Evolutionary conservation across 352 stramenopile genomes (phyloP), one percentile per base, ranked within the genome.

Genomic region (Phytophthora multivora): DNA sequence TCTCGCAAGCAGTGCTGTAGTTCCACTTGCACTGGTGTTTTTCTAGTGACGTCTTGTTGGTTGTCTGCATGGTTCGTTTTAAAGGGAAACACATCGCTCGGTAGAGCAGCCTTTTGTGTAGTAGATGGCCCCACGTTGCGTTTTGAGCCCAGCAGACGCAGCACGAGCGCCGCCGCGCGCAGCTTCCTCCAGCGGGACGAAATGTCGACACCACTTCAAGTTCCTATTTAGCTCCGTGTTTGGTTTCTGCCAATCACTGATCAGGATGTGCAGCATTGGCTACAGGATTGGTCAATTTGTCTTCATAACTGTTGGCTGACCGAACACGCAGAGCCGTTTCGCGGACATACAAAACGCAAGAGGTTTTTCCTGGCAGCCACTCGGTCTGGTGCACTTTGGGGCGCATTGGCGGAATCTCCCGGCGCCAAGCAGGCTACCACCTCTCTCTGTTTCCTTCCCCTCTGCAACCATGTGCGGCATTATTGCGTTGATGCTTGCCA

Each of bases 381-480:
- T 63, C 61, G 66, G 43, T 47, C 21, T 23, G 21, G 21, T 4
- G 21, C 21, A 23, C 4, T 23, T 23, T 42, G 42, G 9, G 35
- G 5, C 41, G 51, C 63, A 67, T 71, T 69, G 60, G 59, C 59
- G 30, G 36, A 68, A 52, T 62, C 52, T 59, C 54, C 46, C 50
- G 21, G 38, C 48, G 48, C 47, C 54, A 50, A 56, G 53, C 43
- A 51, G 25, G 12, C 28, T 15, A 60, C 13, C 39, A 18, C 16
- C 10, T 35, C 42, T 18, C 36, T 38, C 51, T 19, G 10, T 42
- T 50, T 35, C 54, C 19, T 13, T 19, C 21, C 31, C 39, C 54
- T 46, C 51, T 23, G 49, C n/a, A 63, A 80, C 51, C 66, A 99
- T 99, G 97, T 99, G 97, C 77, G 97, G 97, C 65, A 99, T 99